Evolutionary conservation across 2,329 filamentous ascomycete genomes (phyloP).

Genomic region (Diaporthe capsici): DNA sequence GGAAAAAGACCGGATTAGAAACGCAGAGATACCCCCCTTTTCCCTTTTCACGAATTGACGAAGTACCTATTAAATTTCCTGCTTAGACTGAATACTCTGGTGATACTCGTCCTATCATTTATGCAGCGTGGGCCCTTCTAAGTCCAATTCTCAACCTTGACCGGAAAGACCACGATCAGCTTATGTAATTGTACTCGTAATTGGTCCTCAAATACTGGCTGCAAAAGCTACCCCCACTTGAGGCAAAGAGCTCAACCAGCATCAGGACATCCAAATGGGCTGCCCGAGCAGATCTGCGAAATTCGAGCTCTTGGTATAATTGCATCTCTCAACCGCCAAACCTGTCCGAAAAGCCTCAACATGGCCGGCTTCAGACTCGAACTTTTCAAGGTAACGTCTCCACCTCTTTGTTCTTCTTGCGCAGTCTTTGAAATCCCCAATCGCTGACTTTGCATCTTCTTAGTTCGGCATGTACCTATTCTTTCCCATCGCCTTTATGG

Average conservation of each 20-base stretch:
- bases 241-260: not conserved
- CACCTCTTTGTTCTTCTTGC: not conserved
- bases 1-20: constrained; percentile 27
- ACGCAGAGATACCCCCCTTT: constrained; percentile 40
- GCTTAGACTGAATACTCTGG: no score
- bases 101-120: not conserved
- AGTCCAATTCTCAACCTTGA: not conserved
- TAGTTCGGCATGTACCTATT: constrained; percentile 99
- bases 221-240: constrained; percentile 3
- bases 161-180: not conserved
- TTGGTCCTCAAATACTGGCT: constrained; percentile 6
- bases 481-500: constrained; percentile 99
- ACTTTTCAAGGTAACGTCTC: constrained; percentile 83
- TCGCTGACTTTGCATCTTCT: constrained; percentile 26
- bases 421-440: constrained; percentile 10
- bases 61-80: not conserved
- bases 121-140: not conserved
- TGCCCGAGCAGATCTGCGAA: not conserved
- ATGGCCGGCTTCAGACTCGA: constrained; percentile 93
- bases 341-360: constrained; percentile 45
- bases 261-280: not conserved
- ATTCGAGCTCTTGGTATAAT: not conserved
- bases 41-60: constrained; percentile 12
- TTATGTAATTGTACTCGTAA: constrained; percentile 37
- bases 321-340: not conserved